These are phyloP conservation scores for Pseudozyma sp. DNA, from an alignment of 1,284 basidiomycete species.

Conservation along the genomic window DNA sequence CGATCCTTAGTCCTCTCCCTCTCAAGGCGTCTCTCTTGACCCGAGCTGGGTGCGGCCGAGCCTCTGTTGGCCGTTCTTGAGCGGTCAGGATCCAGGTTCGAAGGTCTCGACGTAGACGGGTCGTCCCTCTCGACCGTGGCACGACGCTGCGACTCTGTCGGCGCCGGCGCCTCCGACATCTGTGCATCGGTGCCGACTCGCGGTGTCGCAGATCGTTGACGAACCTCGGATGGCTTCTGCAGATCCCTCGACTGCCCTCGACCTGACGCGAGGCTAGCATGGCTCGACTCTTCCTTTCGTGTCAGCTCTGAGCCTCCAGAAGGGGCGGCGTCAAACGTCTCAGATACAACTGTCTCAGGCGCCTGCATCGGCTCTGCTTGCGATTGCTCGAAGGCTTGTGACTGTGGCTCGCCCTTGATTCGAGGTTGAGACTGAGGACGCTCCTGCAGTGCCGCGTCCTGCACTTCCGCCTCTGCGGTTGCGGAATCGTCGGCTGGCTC, in stretches of 20 bases:
- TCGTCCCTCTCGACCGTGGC: constrained; percentile 10
- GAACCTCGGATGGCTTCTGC: neutral
- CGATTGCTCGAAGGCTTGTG: constrained; percentile 5
- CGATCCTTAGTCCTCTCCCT: constrained; percentile 34
- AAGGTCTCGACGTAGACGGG: constrained; percentile 2
- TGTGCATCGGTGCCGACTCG: neutral
- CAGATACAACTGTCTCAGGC: neutral
- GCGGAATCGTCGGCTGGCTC: neutral
- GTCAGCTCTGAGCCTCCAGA: neutral
- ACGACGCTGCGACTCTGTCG: constrained; percentile 9
- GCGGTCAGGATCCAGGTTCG: constrained; percentile 12
- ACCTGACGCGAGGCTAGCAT: neutral
- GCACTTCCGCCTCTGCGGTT: neutral
- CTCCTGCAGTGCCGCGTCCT: neutral
- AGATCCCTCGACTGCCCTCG: neutral
- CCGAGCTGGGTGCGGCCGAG: constrained; percentile 20
- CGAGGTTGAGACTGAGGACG: neutral
- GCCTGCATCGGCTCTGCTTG: neutral
- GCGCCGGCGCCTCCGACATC: neutral
- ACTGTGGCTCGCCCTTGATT: constrained; percentile 22
- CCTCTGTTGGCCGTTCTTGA: constrained; percentile 14
- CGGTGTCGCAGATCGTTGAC: constrained; percentile 9
- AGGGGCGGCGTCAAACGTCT: neutral
- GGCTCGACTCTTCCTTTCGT: constrained; percentile 1
- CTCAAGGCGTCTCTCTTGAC: constrained; percentile 27